These are phyloP conservation scores for Byssothecium circinans DNA, from an alignment of 2,329 filamentous ascomycete species.

Conservation along the genomic window DNA sequence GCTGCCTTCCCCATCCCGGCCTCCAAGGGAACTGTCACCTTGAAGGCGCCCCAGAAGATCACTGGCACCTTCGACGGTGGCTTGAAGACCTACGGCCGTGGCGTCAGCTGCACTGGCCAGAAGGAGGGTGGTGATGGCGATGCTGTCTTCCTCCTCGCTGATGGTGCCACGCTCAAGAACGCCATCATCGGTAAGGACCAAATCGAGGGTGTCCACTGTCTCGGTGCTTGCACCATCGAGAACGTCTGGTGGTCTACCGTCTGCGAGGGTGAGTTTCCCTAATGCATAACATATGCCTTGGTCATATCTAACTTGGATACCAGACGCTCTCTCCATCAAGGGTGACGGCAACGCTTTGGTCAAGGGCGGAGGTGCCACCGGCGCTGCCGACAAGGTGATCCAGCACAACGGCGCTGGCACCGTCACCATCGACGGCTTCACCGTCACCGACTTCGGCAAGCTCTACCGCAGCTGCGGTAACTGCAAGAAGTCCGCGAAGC, in stretches of 20 bases:
- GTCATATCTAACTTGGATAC: not conserved
- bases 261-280: constrained; percentile 33
- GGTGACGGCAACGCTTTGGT: constrained; percentile 27
- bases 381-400: constrained; percentile 43
- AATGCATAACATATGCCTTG: not conserved
- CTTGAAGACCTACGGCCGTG: constrained; percentile 25
- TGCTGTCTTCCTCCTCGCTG: constrained; percentile 54
- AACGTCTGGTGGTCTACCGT: constrained; percentile 50
- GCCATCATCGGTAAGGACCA: constrained; percentile 56
- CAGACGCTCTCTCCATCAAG: constrained; percentile 30
- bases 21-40: constrained; percentile 37
- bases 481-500: constrained; percentile 50
- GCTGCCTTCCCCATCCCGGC: constrained; percentile 33
- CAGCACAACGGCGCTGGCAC: constrained; percentile 47
- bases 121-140: constrained; percentile 46
- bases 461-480: constrained; percentile 50
- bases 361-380: constrained; percentile 43
- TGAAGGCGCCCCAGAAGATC: constrained; percentile 8
- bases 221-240: constrained; percentile 51
- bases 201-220: constrained; percentile 56
- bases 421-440: constrained; percentile 34
- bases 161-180: constrained; percentile 54
- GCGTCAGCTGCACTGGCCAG: constrained; percentile 42
- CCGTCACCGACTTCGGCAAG: constrained; percentile 32
- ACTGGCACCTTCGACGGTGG: constrained; percentile 27